Percentiles rank a stretch among this genome's conserved stretches.
These are phyloP conservation scores for Coccomyxa subellipsoidea DNA, from an alignment of 163 green algal species.

Conservation along the genomic window DNA sequence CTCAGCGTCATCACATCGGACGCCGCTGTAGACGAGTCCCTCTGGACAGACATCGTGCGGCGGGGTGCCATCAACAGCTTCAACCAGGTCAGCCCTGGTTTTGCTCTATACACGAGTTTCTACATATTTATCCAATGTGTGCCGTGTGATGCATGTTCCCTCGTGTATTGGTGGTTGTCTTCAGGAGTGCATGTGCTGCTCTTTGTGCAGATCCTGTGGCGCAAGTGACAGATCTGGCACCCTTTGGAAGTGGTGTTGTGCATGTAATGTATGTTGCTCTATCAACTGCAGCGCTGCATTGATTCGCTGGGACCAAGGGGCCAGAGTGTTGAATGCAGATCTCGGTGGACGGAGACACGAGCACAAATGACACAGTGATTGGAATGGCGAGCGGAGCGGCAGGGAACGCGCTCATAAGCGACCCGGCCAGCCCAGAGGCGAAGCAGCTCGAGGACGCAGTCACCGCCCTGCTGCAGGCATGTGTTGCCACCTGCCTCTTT, in stretches of 20 bases:
- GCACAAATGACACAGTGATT: constrained; percentile 97
- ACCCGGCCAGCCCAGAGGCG: constrained; percentile 59
- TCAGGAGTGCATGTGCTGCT: no score
- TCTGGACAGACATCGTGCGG: constrained; percentile 79
- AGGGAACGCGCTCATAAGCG: constrained; percentile 58
- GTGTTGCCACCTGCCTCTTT: neutral
- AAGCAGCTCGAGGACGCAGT: constrained; percentile 79
- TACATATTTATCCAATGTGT: no score
- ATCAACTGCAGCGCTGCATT: neutral
- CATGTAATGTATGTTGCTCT: neutral
- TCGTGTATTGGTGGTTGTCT: no score
- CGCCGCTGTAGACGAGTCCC: constrained; percentile 64
- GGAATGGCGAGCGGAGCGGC: constrained; percentile 80
- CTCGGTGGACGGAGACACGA: constrained; percentile 96
- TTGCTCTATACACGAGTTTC: neutral
- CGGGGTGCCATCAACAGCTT: constrained; percentile 68
- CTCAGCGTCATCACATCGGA: constrained; percentile 93
- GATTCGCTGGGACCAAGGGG: neutral
- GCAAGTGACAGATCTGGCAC: no score
- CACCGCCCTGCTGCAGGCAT: constrained; percentile 83
- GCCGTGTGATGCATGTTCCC: no score
- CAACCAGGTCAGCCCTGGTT: constrained; percentile 61
- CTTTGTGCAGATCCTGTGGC: no score
- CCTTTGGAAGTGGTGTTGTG: no score
- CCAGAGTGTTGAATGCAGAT: constrained; percentile 50